phyloP scores from a whole-genome alignment of 345 rosid genomes.

The Pistacia integerrima region DNA sequence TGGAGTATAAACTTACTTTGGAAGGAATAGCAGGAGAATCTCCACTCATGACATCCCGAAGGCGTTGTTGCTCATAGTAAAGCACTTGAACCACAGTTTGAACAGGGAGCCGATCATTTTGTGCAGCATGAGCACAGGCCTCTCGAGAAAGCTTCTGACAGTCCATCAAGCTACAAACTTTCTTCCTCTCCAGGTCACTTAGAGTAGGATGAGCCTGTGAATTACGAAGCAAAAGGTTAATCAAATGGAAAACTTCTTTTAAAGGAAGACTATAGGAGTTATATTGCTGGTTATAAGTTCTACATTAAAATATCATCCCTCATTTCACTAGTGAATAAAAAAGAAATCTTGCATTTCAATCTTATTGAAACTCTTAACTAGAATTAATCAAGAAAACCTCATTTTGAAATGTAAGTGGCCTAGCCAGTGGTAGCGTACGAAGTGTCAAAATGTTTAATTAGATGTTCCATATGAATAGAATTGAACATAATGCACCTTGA shows the following conservation, averaged over 20 bases:
- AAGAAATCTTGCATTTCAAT: neutral
- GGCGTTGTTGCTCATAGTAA: conserved; percentile 86
- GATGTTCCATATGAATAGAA: conserved; percentile 1
- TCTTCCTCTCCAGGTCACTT: conserved; percentile 90
- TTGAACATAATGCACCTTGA: conserved; percentile 58
- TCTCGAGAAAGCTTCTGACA: conserved; percentile 92
- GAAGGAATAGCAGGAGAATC: conserved; percentile 40
- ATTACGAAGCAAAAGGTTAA: conserved; percentile 5
- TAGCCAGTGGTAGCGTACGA: neutral
- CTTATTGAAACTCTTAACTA: neutral
- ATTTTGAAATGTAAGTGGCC: neutral
- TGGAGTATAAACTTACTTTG: conserved; percentile 35
- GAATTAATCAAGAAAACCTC: neutral
- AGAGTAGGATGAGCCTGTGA: conserved; percentile 80
- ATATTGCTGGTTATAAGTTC: neutral
- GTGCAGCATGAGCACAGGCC: conserved; percentile 96
- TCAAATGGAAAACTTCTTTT: neutral
- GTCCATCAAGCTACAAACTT: conserved; percentile 92
- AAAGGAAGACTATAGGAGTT: conserved; percentile 11
- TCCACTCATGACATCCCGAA: conserved; percentile 60
- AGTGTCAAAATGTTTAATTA: neutral
- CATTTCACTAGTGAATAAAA: neutral
- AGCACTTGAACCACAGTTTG: conserved; percentile 96
- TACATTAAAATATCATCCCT: neutral
- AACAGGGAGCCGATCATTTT: conserved; percentile 84